Evolutionary conservation across 1,139 yeast genomes (phyloP).

Genomic region (Sugiyamaella grinbergsii): DNA sequence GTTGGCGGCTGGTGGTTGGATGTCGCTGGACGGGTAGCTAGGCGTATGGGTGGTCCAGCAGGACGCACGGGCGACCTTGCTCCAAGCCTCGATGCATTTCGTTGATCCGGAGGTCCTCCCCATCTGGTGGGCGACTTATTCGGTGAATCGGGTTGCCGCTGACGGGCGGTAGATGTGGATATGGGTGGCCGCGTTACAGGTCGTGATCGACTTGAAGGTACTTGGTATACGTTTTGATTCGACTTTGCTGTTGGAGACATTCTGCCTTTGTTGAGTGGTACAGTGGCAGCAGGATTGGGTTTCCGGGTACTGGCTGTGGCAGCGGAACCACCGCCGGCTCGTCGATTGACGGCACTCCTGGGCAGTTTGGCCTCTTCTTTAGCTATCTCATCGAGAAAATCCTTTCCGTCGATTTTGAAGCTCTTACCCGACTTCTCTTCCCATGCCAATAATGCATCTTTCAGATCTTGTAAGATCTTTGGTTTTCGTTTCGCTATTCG

Average conservation of each 20-base stretch:
- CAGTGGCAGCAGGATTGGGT: not conserved
- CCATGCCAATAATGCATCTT: constrained; percentile 51
- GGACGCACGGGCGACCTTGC: constrained; percentile 1
- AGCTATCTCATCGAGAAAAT: constrained; percentile 31
- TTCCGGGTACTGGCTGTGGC: not conserved
- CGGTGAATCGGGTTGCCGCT: not conserved
- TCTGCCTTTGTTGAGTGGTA: not conserved
- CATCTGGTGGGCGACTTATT: not conserved
- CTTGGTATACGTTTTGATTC: not conserved
- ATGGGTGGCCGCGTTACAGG: not conserved
- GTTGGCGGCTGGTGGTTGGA: not conserved
- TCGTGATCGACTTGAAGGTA: not conserved
- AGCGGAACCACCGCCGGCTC: not conserved
- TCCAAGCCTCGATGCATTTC: not conserved
- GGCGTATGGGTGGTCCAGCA: constrained; percentile 1
- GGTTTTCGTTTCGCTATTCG: constrained; percentile 70
- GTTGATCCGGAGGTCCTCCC: not conserved
- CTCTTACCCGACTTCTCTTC: constrained; percentile 45
- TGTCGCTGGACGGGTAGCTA: constrained; percentile 1
- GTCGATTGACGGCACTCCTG: not conserved
- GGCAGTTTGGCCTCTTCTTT: constrained; percentile 31
- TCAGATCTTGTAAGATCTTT: constrained; percentile 55
- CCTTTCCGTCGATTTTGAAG: constrained; percentile 40
- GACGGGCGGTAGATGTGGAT: not conserved
- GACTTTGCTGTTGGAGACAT: not conserved